phyloP scores from a whole-genome alignment of 1,139 yeast genomes.

The Ogataea hybrid region DNA sequence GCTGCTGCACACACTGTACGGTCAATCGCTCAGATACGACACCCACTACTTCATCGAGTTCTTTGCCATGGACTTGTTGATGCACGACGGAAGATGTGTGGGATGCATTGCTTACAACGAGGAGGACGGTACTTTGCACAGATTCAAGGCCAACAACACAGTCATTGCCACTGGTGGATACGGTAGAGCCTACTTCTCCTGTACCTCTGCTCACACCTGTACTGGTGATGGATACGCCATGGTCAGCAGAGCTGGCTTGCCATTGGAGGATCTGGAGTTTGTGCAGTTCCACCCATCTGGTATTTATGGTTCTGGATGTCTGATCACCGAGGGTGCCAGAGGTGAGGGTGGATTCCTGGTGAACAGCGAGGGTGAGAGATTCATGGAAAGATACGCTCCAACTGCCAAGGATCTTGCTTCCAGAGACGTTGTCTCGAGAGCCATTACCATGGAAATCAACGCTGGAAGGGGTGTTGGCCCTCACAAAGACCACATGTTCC shows the following conservation, averaged over 20 bases:
- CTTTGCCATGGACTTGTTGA: constrained; percentile 91
- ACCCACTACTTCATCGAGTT: constrained; percentile 97
- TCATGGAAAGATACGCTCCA: constrained; percentile 99
- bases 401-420: constrained; percentile 98
- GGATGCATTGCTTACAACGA: constrained; percentile 98
- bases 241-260: constrained; percentile 98
- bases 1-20: constrained; percentile 89
- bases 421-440: constrained; percentile 97
- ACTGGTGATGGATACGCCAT: constrained; percentile 99
- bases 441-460: constrained; percentile 97
- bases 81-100: constrained; percentile 94
- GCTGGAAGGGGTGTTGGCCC: constrained; percentile 99
- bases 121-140: constrained; percentile 97
- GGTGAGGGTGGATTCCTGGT: constrained; percentile 99
- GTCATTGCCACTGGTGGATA: constrained; percentile 98
- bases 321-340: constrained; percentile 98
- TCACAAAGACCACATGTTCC: constrained; percentile 88
- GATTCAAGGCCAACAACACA: constrained; percentile 96
- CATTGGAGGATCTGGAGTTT: constrained; percentile 95
- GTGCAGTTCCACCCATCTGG: constrained; percentile 99
- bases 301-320: constrained; percentile 97
- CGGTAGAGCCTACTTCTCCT: constrained; percentile 97
- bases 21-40: constrained; percentile 95
- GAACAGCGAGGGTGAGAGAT: constrained; percentile 98
- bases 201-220: constrained; percentile 99